Percentiles rank a stretch among this genome's conserved stretches.
These are phyloP conservation scores for Aspergillus egyptiacus DNA, from an alignment of 495 filamentous ascomycete genomes.

Conservation along the genomic window DNA sequence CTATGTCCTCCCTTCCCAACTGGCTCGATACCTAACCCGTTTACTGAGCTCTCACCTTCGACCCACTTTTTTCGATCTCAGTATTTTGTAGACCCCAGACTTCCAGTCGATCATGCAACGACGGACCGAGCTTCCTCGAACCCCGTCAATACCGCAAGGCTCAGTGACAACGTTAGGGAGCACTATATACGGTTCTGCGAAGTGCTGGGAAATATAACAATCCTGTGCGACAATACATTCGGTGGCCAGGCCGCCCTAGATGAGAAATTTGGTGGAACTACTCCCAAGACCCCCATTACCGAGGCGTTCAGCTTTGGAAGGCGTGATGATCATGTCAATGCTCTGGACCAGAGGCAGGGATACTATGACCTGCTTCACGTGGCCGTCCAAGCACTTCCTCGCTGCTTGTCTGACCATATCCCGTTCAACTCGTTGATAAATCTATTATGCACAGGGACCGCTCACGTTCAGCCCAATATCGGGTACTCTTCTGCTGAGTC, in stretches of 20 bases:
- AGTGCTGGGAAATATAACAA: constrained; percentile 89
- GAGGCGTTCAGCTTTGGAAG: constrained; percentile 88
- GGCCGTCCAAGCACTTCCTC: constrained; percentile 88
- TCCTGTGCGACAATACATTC: constrained; percentile 93
- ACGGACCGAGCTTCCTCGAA: constrained; percentile 39
- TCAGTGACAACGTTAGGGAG: constrained; percentile 70
- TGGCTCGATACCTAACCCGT: constrained; percentile 41
- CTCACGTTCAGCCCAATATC: constrained; percentile 89
- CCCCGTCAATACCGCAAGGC: constrained; percentile 66
- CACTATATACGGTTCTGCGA: constrained; percentile 90
- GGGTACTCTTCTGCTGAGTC: constrained; percentile 88
- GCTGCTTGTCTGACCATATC: constrained; percentile 84
- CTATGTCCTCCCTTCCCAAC: constrained; percentile 77
- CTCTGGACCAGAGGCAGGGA: constrained; percentile 81
- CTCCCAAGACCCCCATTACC: constrained; percentile 87
- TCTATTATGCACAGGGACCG: constrained; percentile 91
- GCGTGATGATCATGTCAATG: constrained; percentile 68
- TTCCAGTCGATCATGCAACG: constrained; percentile 32
- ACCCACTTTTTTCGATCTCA: constrained; percentile 35
- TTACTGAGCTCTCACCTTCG: constrained; percentile 32
- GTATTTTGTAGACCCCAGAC: constrained; percentile 33
- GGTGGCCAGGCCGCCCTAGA: constrained; percentile 92
- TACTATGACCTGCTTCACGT: constrained; percentile 96
- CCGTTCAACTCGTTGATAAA: constrained; percentile 94
- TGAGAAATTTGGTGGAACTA: constrained; percentile 81